These are phyloP conservation scores for Schrenkiella parvula DNA, from an alignment of 345 rosid species.

Conservation along the genomic window DNA sequence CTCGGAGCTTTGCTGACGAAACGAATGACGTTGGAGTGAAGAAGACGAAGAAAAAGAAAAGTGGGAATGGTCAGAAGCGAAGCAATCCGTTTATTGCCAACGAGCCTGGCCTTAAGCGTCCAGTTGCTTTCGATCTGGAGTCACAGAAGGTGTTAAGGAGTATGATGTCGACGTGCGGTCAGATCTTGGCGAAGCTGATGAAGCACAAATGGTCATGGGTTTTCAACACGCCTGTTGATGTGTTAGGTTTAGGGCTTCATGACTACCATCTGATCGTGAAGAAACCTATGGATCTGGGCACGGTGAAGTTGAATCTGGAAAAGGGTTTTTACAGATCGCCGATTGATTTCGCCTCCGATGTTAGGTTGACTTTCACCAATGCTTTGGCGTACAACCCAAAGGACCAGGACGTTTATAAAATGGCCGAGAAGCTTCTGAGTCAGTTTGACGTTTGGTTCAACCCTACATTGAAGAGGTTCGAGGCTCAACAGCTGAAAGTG, in stretches of 20 bases:
- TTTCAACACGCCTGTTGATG: constrained; percentile 68
- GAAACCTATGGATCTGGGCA: constrained; percentile 81
- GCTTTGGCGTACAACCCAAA: constrained; percentile 76
- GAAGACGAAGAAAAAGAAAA: constrained; percentile 45
- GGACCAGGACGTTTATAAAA: constrained; percentile 54
- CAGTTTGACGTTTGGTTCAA: constrained; percentile 50
- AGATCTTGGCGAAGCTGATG: constrained; percentile 67
- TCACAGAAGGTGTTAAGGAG: constrained; percentile 20
- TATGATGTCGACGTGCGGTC: constrained; percentile 47
- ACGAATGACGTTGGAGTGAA: constrained; percentile 33
- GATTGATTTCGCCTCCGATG: constrained; percentile 59
- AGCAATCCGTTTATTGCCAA: constrained; percentile 28
- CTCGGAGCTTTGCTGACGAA: constrained; percentile 30
- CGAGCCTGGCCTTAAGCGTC: constrained; percentile 17
- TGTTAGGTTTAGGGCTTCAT: constrained; percentile 53
- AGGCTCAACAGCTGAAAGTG: constrained; percentile 21
- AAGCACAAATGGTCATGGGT: constrained; percentile 60
- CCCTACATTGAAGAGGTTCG: constrained; percentile 30
- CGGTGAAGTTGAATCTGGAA: constrained; percentile 50
- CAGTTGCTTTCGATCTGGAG: constrained; percentile 17
- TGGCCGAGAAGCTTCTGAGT: constrained; percentile 51
- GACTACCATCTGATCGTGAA: constrained; percentile 59
- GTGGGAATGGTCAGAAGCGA: constrained; percentile 42
- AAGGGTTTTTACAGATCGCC: constrained; percentile 57
- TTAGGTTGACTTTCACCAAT: constrained; percentile 66